Evolutionary conservation across 441 rosid species (phyloP).

Genomic region (Corymbia citriodora): DNA sequence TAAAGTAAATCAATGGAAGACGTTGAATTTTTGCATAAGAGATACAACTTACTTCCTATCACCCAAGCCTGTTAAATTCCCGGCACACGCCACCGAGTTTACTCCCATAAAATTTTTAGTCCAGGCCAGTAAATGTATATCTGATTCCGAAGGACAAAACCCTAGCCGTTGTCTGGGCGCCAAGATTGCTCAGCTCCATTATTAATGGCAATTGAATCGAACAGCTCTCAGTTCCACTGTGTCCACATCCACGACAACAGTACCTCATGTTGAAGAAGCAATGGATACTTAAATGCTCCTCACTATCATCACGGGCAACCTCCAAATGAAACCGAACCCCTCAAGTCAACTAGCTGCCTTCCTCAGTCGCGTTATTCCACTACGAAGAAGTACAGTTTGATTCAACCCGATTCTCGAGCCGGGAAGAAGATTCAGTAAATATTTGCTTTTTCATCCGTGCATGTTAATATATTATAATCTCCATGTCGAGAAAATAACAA

Average conservation of each 20-base stretch:
- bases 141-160: background rate
- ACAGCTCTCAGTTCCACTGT: conserved; percentile 9
- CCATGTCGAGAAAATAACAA: background rate
- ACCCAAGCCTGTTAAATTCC: background rate
- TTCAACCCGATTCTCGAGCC: background rate
- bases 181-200: conserved; percentile 22
- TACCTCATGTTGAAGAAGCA: background rate
- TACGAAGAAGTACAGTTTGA: background rate
- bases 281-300: background rate
- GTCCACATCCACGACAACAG: background rate
- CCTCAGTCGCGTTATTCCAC: background rate
- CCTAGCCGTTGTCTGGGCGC: conserved; percentile 33
- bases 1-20: background rate
- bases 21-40: background rate
- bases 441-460: background rate
- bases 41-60: background rate
- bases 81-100: background rate
- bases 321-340: background rate
- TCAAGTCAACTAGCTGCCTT: conserved; percentile 1
- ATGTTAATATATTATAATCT: background rate
- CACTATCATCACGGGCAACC: background rate
- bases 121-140: background rate
- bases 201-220: conserved; percentile 36
- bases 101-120: background rate
- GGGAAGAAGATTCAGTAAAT: background rate